These are phyloP conservation scores for Hyaloscypha finlandica DNA, from an alignment of 495 filamentous ascomycete genomes.

Conservation along the genomic window DNA sequence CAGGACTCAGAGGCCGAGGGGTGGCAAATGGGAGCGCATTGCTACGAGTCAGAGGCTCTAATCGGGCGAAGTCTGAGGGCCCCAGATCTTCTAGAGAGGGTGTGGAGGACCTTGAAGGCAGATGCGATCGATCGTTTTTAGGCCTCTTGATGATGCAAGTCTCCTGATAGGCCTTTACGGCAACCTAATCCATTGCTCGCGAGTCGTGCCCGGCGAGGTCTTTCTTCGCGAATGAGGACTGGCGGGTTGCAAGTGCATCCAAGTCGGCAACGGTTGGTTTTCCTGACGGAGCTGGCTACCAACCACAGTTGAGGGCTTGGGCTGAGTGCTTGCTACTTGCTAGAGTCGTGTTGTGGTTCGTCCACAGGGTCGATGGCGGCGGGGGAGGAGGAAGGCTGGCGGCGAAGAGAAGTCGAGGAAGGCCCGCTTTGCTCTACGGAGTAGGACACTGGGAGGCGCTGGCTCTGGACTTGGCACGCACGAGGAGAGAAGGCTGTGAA, in stretches of 20 bases:
- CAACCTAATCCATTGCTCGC: neutral
- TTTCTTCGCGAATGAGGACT: neutral
- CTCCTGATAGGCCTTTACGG: conserved; percentile 3
- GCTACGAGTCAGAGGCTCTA: conserved; percentile 7
- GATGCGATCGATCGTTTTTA: conserved; percentile 3
- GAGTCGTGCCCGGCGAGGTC: neutral
- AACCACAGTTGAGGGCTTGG: neutral
- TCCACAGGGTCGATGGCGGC: neutral
- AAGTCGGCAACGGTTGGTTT: neutral
- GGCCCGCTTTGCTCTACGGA: neutral
- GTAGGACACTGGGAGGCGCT: neutral
- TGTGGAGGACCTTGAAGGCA: neutral
- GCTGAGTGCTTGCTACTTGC: too few species aligned
- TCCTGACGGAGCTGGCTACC: neutral
- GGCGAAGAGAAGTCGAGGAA: neutral
- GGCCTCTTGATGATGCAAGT: neutral
- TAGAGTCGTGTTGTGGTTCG: too few species aligned
- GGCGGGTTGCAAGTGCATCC: neutral
- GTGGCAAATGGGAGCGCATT: neutral
- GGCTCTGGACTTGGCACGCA: neutral
- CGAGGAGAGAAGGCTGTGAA: neutral
- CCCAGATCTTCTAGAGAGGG: neutral
- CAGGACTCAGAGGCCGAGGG: neutral
- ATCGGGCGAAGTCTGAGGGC: neutral
- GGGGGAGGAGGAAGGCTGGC: neutral